Evolutionary conservation across 106 monocot species (phyloP), one percentile per base, ranked within the genome.

Genomic region (Narthecium ossifragum): DNA sequence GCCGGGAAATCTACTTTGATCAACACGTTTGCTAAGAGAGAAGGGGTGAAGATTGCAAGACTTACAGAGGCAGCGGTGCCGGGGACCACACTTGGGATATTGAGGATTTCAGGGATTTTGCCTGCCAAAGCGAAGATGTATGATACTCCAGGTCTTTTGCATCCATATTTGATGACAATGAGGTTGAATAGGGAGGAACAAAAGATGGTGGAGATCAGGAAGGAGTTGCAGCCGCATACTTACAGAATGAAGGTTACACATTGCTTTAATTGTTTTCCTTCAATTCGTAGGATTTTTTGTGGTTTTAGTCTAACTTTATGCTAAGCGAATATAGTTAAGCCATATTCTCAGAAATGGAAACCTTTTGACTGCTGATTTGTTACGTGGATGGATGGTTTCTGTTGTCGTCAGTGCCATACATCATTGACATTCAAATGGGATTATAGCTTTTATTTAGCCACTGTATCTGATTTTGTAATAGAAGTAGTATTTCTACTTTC

Each of bases 1-100:
- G 91, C 91, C 13, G 98, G 98, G 46, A 98, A 98, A 48, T 98
- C 98, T 24, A 98, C 98, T 50, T 53, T 98, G 69, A 98, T 98
- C 25, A 98, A 98, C 66, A 68, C 81, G 1, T 64, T 98, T 47
- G 84, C 91, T 8, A 91, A 88, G 69, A 84, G 59, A 37, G 84
- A 81, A 74, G 87, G 87, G 55, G 73, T 78, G 8, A 84, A 84
- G 60, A 64, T 76, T 15, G 69, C 73, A 21, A 80, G 77, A 49
- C 70, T 98, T 39, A 98, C 98, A 1, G 98, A 91, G 64, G 98
- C 98, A 38, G 71, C 98, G 1, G 78, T 98, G 3, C 98, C 98
- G 5, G 98, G 98, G 3, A 98, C 98, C 32, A 98, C 98, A 43
- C 58, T 91, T 53, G 91, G 98, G 26, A 98, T 98, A 27, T 32